Base-by-base conservation (phyloP, 129 eudicot species). In the Erigeron canadensis region DNA sequence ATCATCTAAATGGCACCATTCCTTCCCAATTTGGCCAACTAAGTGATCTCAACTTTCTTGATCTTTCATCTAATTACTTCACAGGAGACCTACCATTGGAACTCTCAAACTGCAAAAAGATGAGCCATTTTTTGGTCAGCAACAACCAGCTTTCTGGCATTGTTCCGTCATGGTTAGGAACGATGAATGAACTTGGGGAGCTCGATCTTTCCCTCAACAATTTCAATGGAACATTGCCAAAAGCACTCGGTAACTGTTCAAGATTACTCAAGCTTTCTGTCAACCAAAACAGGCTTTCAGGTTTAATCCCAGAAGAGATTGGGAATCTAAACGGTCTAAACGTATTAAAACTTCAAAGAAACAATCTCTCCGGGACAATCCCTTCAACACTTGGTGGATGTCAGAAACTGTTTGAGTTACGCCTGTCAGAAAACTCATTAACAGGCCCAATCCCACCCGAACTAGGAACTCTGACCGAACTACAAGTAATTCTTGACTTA, bases 401-500 rank as follows among this genome's bases (percentile, higher is more conserved):
- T 44, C 79, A 73, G 77, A 93, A 89, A 75, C 90, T 93, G 8
- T 93, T 81, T 44, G 98, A 93, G 75, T 85, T 93, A 18, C 78
- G 95, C 56, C 86, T 93, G 16, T 89, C 98, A 3, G 79, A 82
- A 63, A 93, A 93, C 84, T 65, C 66, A 6, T 73, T 93, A 5
- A 74, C 81, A 8, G 96, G 98, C 9, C 56, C 83, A 15, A 89
- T 93, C 39, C 98, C 98, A 41, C 75, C 83, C 2, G 92, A 84
- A 10, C 17, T 93, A 7, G 92, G 96, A 72, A 76, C 81, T 7
- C 81, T 93, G 7, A 80, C 87, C 5, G 98, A 93, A 53, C 75
- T 93, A 10, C 98, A 93, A 82, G 98, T 93, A 55, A 84, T 89
- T 17, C 65, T 94, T 4, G 98, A 94, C 84, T 72, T 94, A 12